These are phyloP conservation scores for Gossypium lobatum DNA, from an alignment of 441 rosid genomes.

Conservation along the genomic window DNA sequence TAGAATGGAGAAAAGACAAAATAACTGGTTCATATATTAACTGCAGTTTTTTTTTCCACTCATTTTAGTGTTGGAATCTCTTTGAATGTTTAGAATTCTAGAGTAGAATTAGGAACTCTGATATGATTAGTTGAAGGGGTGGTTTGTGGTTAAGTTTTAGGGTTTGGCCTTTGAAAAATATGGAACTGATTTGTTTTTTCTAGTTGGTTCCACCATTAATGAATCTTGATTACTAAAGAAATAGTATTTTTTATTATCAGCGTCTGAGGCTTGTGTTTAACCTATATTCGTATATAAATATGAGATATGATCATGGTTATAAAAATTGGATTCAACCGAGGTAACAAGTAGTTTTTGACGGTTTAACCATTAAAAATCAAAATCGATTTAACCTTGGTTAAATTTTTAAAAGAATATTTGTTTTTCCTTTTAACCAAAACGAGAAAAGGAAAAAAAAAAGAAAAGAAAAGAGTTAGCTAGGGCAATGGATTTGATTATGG, in stretches of 20 bases:
- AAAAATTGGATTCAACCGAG: too few species aligned
- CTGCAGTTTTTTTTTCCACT: not conserved
- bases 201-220: not conserved
- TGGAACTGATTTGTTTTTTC: not conserved
- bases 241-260: not conserved
- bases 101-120: not conserved
- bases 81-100: not conserved
- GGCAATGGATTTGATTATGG: too few species aligned
- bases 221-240: not conserved
- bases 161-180: not conserved
- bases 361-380: too few species aligned
- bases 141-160: not conserved
- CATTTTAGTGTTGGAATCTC: not conserved
- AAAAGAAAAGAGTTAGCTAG: too few species aligned
- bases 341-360: too few species aligned
- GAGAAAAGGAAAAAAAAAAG: too few species aligned
- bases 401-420: too few species aligned
- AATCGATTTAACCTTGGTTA: too few species aligned
- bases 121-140: not conserved
- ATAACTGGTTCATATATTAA: not conserved
- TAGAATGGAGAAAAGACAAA: not conserved
- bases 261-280: too few species aligned
- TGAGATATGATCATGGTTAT: too few species aligned
- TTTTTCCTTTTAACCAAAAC: too few species aligned
- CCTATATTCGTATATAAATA: too few species aligned